Percentiles rank a stretch among this genome's conserved stretches.
These are phyloP conservation scores for Taiozyma sp. DNA, from an alignment of 1,139 yeast genomes.

Conservation along the genomic window DNA sequence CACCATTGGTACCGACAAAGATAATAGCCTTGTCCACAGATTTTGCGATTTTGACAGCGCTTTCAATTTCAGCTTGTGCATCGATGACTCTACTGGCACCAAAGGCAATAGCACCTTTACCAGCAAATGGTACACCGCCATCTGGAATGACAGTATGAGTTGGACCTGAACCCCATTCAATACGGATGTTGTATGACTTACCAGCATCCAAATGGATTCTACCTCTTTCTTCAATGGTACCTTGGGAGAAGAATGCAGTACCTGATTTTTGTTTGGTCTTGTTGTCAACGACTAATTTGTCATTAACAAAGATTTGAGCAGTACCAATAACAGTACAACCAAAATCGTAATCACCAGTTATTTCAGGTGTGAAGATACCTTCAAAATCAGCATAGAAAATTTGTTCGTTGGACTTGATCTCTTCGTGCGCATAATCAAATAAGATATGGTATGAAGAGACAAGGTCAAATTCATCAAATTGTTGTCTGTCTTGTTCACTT, in stretches of 20 bases:
- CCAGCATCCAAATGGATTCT: slow-evolving; percentile 36
- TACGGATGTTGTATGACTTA: slow-evolving; percentile 35
- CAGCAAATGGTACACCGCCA: slow-evolving; percentile 29
- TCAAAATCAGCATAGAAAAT: slow-evolving; percentile 41
- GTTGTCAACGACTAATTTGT: slow-evolving; percentile 48
- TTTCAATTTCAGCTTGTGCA: slow-evolving; percentile 29
- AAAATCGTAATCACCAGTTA: slow-evolving; percentile 43
- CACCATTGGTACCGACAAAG: slow-evolving; percentile 40
- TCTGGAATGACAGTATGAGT: slow-evolving; percentile 31
- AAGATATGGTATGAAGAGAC: slow-evolving; percentile 36
- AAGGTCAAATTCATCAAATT: slow-evolving; percentile 33
- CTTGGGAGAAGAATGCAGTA: slow-evolving; percentile 43
- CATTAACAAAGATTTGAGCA: slow-evolving; percentile 47
- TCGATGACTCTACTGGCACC: slow-evolving; percentile 29
- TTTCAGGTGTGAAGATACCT: slow-evolving; percentile 41
- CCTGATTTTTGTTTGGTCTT: slow-evolving; percentile 47
- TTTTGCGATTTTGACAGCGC: slow-evolving; percentile 39
- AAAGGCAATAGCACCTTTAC: slow-evolving; percentile 37
- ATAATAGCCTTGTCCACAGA: slow-evolving; percentile 43
- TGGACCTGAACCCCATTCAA: slow-evolving; percentile 48
- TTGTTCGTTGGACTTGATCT: slow-evolving; percentile 21
- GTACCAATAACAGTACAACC: slow-evolving; percentile 50
- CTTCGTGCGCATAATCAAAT: slow-evolving; percentile 40
- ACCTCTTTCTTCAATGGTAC: slow-evolving; percentile 45
- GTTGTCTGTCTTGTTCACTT: slow-evolving; percentile 27